Evolutionary conservation across 2,329 filamentous ascomycete genomes (phyloP).

Genomic region (Fusarium incarnatum): DNA sequence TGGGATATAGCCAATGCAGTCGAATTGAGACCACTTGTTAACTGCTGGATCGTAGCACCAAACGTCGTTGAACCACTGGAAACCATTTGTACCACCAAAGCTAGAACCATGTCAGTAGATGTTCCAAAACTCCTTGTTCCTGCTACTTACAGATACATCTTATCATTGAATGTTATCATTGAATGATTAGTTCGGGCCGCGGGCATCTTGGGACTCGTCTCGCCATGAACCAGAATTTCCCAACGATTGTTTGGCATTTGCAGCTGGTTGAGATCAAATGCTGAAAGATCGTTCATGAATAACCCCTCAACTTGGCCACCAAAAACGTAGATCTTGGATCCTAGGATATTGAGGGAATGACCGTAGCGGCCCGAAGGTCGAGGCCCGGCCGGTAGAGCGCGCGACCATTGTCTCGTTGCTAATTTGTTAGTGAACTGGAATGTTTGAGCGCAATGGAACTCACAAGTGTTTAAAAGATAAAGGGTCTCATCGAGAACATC

Average conservation of each 20-base stretch:
- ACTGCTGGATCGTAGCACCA: conserved; percentile 91
- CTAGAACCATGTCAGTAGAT: conserved; percentile 56
- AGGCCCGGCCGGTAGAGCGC: conserved; percentile 86
- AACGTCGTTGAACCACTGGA: conserved; percentile 98
- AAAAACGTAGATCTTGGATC: conserved; percentile 97
- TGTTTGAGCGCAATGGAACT: conserved; percentile 53
- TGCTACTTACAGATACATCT: conserved; percentile 83
- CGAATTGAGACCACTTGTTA: conserved; percentile 88
- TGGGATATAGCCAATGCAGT: conserved; percentile 98
- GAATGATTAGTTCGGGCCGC: conserved; percentile 95
- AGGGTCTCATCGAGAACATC: conserved; percentile 94
- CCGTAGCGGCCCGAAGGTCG: conserved; percentile 93
- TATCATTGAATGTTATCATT: conserved; percentile 91
- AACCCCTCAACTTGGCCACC: conserved; percentile 96
- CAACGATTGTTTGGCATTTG: conserved; percentile 92
- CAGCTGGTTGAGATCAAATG: conserved; percentile 94
- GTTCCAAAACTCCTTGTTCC: neutral
- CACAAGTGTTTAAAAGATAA: conserved; percentile 97
- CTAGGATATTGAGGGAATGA: conserved; percentile 94
- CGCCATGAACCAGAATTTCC: conserved; percentile 85
- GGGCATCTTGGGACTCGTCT: conserved; percentile 69
- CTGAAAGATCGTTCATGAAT: conserved; percentile 97
- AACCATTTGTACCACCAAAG: conserved; percentile 97
- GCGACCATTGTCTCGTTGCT: conserved; percentile 99
- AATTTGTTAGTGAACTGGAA: conserved; percentile 31